These are phyloP conservation scores for Rhytidiadelphus loreus DNA, from an alignment of 225 moss, liverwort and hornwort species.

Conservation along the genomic window DNA sequence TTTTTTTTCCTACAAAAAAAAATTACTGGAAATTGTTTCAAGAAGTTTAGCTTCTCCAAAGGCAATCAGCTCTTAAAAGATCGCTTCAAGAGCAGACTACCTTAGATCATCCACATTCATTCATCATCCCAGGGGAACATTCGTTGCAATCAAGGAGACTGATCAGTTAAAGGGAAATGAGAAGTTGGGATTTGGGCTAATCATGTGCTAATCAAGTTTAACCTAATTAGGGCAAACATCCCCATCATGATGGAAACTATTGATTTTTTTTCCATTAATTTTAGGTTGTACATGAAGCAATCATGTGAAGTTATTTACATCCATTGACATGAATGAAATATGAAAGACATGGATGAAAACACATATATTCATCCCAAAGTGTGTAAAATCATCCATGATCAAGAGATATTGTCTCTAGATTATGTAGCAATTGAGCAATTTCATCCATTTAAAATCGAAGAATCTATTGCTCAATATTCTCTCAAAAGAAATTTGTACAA, in stretches of 20 bases:
- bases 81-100: too few relatives aligned
- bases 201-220: background rate
- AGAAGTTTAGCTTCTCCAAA: too few relatives aligned
- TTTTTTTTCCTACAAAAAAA: too few relatives aligned
- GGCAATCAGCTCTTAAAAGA: too few relatives aligned
- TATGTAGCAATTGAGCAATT: background rate
- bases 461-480: background rate
- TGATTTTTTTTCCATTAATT: background rate
- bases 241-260: too few relatives aligned
- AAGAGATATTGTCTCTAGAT: background rate
- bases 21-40: too few relatives aligned
- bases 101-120: background rate
- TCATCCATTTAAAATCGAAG: background rate
- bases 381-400: fast-evolving
- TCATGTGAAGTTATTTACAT: background rate
- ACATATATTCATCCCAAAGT: background rate
- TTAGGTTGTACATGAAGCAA: too few relatives aligned
- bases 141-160: background rate
- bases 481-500: background rate
- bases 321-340: background rate
- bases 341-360: fast-evolving
- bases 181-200: background rate
- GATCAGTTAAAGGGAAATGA: background rate
- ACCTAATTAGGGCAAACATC: background rate
- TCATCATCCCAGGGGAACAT: background rate